Base-by-base conservation (phyloP, 352 stramenopile genomes). In the Globisporangium uncinulatum region DNA sequence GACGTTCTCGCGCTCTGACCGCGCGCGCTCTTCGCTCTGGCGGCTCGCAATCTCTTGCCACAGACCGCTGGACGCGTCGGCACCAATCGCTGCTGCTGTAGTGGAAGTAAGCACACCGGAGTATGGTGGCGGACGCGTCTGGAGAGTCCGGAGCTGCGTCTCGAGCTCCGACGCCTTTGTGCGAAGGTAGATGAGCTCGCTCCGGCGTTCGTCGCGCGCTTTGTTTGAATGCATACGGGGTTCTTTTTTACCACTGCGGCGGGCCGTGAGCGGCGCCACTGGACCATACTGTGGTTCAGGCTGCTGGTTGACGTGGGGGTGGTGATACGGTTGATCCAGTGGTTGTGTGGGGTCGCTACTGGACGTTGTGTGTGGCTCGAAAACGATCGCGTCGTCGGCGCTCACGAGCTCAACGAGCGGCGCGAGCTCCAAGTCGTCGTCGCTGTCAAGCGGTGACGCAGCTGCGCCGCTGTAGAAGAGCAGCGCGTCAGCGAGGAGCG, bases 1-100 rank as follows among this genome's bases (percentile, higher is more conserved):
- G n/a, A 74, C 67, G 51, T 87, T 87, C 58, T 87, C 77, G 20
- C 71, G 55, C 54, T 86, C 73, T 1, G 71, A 57, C 46, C 83
- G 71, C 39, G 74, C 62, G 56, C 69, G 62, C 47, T 77, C 55
- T 10, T 57, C 49, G 19, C 45, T 50, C 20, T 66, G 58, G 32
- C 52, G 36, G 21, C 19, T 37, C 32, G 58, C 51, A 13, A 59
- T 62, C 10, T 62, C 54, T 13, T 42, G 10, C 36, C 36, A 42
- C 36, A 42, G 24, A 29, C 24, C 24, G 24, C 24, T 29, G 24
- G 24, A 29, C 24, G 24, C 24, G 24, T 29, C 24, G 24, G 24
- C 24, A 29, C 24, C 24, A 1, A 29, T 29, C 24, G 24, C 24
- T 29, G 24, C 1, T 29, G 24, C 24, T 1, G 24, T 29, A 1